These are phyloP conservation scores for Monosporascus cannonballus DNA, from an alignment of 2,329 filamentous ascomycete genomes.

Conservation along the genomic window DNA sequence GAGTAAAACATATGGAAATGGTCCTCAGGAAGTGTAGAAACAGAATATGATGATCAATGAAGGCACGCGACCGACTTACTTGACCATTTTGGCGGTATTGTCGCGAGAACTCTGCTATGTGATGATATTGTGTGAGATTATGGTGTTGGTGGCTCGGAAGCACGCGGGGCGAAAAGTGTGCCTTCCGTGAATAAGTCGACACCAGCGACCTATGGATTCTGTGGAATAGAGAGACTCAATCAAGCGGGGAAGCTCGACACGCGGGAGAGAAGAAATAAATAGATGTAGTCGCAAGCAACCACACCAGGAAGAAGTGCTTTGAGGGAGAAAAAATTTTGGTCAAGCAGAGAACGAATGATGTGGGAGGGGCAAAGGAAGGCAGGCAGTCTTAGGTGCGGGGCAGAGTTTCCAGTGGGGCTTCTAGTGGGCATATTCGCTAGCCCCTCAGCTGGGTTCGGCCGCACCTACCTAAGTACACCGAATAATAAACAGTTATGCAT, in stretches of 20 bases:
- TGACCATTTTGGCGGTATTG: slow-evolving; percentile 97
- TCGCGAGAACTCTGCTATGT: slow-evolving; percentile 34
- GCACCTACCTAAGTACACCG: no score
- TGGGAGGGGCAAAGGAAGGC: neutral
- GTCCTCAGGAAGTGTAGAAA: neutral
- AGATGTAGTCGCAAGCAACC: slow-evolving; percentile 5
- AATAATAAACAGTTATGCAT: no score
- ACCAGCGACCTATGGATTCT: neutral
- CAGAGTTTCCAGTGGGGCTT: neutral
- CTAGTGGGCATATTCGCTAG: neutral
- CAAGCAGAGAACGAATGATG: neutral
- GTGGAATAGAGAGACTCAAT: slow-evolving; percentile 1
- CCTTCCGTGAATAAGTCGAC: neutral
- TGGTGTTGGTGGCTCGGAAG: slow-evolving; percentile 1
- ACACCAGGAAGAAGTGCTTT: slow-evolving; percentile 1
- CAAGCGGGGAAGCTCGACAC: neutral
- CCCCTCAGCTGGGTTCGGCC: no score
- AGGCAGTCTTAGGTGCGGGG: neutral
- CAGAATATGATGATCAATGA: neutral
- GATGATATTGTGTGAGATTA: slow-evolving; percentile 1
- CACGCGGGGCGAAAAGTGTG: slow-evolving; percentile 7
- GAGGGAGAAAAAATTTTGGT: neutral
- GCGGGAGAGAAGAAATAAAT: neutral
- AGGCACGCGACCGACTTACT: slow-evolving; percentile 61
- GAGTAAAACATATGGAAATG: no score